phyloP scores from a whole-genome alignment of 352 stramenopile species.

The Halophytophthora polymorphica region DNA sequence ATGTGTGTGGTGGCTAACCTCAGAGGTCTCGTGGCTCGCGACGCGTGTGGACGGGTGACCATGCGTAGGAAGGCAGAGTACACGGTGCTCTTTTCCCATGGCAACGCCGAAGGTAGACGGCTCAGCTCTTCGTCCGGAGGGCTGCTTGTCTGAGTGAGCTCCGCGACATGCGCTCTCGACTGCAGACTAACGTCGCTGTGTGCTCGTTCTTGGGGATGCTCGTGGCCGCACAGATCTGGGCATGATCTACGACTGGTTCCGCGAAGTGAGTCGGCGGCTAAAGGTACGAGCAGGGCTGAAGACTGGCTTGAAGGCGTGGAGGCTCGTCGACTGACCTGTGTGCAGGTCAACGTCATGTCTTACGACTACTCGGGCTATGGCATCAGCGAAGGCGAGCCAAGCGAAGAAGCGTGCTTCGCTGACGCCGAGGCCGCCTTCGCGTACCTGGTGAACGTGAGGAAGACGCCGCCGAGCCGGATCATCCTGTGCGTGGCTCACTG shows the following conservation, averaged over 20 bases:
- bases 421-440: conserved; percentile 95
- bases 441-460: conserved; percentile 92
- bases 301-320: background rate
- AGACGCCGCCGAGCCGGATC: conserved; percentile 91
- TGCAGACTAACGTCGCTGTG: no score
- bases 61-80: conserved; percentile 84
- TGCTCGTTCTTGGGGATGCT: background rate
- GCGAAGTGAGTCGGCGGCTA: conserved; percentile 83
- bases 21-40: background rate
- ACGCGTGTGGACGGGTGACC: background rate
- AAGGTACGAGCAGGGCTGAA: conserved; percentile 29
- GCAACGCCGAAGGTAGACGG: conserved; percentile 92
- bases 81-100: conserved; percentile 96
- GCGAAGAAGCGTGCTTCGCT: conserved; percentile 93
- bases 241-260: conserved; percentile 98
- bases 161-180: background rate
- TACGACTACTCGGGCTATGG: conserved; percentile 98
- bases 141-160: conserved; percentile 1
- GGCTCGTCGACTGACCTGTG: background rate
- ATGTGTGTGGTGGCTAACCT: conserved; percentile 11
- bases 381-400: conserved; percentile 91
- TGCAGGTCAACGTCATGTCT: conserved; percentile 83
- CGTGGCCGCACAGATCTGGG: conserved; percentile 78
- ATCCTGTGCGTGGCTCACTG: conserved; percentile 86
- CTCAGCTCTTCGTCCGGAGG: background rate